phyloP scores from a whole-genome alignment of 257 asterid genomes.

The Coffea canephora region DNA sequence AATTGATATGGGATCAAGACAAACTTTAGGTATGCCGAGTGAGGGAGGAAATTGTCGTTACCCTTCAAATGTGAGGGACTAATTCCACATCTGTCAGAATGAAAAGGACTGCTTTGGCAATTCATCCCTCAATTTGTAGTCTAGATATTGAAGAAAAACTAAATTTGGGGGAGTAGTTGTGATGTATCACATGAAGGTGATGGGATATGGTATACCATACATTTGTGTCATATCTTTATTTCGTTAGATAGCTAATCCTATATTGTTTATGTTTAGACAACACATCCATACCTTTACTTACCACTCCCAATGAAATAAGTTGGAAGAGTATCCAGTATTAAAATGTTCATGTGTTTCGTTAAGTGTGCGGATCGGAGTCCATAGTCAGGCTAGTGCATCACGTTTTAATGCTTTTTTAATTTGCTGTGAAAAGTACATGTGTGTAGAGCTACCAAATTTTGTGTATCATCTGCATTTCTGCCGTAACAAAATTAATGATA shows the following conservation, averaged over 20 bases:
- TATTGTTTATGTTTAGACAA: neutral
- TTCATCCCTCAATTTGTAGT: neutral
- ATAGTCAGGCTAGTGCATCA: neutral
- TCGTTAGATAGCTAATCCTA: neutral
- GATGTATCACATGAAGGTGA: neutral
- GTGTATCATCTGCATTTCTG: neutral
- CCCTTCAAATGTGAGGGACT: neutral
- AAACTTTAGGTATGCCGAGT: neutral
- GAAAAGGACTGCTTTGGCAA: neutral
- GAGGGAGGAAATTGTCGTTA: too few species aligned
- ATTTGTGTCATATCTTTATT: neutral
- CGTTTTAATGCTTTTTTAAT: neutral
- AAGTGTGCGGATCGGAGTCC: neutral
- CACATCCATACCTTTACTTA: conserved; percentile 13
- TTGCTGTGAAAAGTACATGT: neutral
- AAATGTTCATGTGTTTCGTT: neutral
- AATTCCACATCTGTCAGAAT: too few species aligned
- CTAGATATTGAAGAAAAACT: neutral
- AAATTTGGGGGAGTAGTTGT: neutral
- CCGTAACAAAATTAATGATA: neutral
- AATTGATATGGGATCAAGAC: neutral
- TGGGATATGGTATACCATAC: neutral
- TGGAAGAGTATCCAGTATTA: neutral
- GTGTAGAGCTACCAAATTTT: neutral
- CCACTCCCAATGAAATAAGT: neutral